Evolutionary conservation across 306 rosid species (phyloP).

Genomic region (Trifolium dubium): DNA sequence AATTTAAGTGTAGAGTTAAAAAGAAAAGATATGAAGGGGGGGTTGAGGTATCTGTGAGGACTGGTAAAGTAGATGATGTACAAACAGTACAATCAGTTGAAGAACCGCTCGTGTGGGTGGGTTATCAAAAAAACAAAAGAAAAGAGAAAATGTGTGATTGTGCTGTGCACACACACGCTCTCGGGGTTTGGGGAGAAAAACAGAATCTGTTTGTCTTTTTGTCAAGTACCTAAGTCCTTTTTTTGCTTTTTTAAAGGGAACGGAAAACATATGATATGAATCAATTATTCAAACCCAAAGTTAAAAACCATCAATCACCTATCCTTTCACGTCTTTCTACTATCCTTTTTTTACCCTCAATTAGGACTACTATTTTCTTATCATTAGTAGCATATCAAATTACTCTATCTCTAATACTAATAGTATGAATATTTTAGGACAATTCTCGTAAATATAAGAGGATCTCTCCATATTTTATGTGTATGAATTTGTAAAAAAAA

Average conservation of each 20-base stretch:
- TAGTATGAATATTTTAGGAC: too few species aligned
- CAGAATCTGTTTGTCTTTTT: conserved; percentile 62
- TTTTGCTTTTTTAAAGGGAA: conserved; percentile 49
- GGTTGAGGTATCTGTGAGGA: neutral
- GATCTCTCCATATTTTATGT: too few species aligned
- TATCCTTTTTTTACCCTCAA: neutral
- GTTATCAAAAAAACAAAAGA: conserved; percentile 13
- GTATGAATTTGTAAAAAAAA: too few species aligned
- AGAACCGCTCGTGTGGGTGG: conserved; percentile 92
- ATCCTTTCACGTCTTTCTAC: conserved; percentile 32
- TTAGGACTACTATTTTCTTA: too few species aligned
- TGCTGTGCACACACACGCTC: conserved; percentile 42
- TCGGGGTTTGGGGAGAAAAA: conserved; percentile 57
- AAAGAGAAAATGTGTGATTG: conserved; percentile 34
- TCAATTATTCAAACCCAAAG: neutral
- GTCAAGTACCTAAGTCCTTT: conserved; percentile 16
- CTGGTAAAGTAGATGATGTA: conserved; percentile 45
- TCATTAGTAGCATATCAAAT: too few species aligned
- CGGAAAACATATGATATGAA: conserved; percentile 42
- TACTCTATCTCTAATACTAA: too few species aligned
- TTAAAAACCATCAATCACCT: conserved; percentile 41
- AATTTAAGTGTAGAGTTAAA: too few species aligned
- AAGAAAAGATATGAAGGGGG: neutral
- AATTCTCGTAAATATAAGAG: too few species aligned
- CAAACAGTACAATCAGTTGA: conserved; percentile 49